phyloP scores from a whole-genome alignment of 2,329 filamentous ascomycete genomes.

The Colletotrichum phormii region DNA sequence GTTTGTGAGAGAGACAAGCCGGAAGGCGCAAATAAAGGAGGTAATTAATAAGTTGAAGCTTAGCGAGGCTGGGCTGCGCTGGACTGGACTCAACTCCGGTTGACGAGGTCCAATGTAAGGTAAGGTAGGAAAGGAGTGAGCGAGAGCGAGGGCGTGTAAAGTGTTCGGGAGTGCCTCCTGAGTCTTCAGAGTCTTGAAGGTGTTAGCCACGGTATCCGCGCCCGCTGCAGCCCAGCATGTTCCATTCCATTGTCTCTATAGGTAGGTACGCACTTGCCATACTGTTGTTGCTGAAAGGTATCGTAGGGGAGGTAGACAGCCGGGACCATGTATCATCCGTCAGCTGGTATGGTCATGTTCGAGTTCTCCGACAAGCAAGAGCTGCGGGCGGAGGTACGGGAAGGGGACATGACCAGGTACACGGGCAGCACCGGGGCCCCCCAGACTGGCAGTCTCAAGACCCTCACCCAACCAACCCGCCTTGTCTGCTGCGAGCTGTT shows the following conservation, averaged over 20 bases:
- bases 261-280: neutral
- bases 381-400: conserved; percentile 4
- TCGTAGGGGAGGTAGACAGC: neutral
- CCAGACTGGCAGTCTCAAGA: neutral
- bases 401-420: conserved; percentile 8
- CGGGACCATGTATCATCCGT: neutral
- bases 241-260: neutral
- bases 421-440: neutral
- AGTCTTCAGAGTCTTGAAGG: neutral
- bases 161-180: neutral
- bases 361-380: neutral
- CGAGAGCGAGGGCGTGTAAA: neutral
- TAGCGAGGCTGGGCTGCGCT: neutral
- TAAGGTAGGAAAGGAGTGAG: neutral
- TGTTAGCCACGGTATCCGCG: neutral
- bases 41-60: neutral
- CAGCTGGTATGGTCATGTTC: neutral
- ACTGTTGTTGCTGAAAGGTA: neutral
- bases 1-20: neutral
- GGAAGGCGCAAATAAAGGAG: conserved; percentile 11
- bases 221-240: neutral
- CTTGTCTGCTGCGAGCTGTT: conserved; percentile 25
- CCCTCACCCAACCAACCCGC: conserved; percentile 6
- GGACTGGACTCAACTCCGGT: conserved; percentile 25
- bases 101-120: neutral